phyloP scores from a whole-genome alignment of 495 filamentous ascomycete species.

The Corynascus novoguineensis region DNA sequence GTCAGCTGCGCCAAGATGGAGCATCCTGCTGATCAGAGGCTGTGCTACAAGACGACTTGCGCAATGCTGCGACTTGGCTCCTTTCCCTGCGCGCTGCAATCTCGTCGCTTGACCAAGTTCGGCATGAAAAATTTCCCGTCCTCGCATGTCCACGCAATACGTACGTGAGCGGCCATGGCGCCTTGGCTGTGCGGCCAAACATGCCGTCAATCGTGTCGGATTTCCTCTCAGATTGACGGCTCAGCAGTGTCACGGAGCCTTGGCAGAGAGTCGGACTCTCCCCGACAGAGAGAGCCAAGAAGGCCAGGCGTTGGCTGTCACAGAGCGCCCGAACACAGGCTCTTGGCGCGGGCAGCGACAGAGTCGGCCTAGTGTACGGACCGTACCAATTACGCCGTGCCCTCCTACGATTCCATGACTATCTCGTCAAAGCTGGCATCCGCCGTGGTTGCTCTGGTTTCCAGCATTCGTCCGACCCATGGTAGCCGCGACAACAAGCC shows the following conservation, averaged over 20 bases:
- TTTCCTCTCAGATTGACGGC: neutral
- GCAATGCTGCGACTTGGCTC: neutral
- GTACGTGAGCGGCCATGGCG: constrained; percentile 8
- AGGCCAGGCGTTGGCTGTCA: constrained; percentile 5
- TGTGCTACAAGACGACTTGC: neutral
- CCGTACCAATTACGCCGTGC: too few species aligned
- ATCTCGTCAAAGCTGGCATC: too few species aligned
- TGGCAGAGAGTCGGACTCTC: constrained; percentile 15
- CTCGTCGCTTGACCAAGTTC: neutral
- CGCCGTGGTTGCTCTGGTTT: too few species aligned
- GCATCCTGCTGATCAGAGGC: neutral
- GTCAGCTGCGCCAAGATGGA: neutral
- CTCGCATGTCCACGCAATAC: constrained; percentile 1
- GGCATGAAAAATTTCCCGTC: neutral
- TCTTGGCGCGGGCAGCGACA: constrained; percentile 7
- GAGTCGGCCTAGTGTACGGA: too few species aligned
- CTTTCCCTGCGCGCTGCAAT: neutral
- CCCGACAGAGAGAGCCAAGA: neutral
- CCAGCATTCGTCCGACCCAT: neutral
- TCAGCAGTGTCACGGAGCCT: constrained; percentile 6
- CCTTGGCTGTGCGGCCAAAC: constrained; percentile 14
- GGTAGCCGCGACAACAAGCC: neutral
- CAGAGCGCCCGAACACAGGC: neutral
- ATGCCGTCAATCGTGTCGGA: neutral
- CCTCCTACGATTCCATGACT: too few species aligned